A percentile compares a stretch with the other conserved stretches of the same genome.
Evolutionary conservation across 306 rosid species (phyloP).

Genomic region (Rosa rugosa): DNA sequence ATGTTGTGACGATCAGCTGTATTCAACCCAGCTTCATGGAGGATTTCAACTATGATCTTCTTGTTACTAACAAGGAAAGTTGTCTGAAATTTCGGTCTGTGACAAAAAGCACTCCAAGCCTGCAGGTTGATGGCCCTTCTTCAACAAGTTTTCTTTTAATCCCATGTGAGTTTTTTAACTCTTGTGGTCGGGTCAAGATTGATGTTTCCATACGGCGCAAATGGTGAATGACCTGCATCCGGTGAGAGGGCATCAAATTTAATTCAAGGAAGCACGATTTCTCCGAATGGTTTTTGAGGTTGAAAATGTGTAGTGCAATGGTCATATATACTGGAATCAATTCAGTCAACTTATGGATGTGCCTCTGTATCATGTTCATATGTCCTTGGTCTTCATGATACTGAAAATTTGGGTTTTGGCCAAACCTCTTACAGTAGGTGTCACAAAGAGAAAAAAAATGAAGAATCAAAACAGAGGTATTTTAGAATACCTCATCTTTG

Average conservation of each 20-base stretch:
- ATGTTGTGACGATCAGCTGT: constrained; percentile 40
- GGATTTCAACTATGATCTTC: constrained; percentile 40
- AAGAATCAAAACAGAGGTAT: background rate
- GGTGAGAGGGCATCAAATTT: background rate
- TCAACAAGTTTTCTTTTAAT: constrained; percentile 41
- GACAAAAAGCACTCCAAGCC: constrained; percentile 35
- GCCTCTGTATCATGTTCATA: background rate
- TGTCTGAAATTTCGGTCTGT: constrained; percentile 39
- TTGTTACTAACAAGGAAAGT: constrained; percentile 30
- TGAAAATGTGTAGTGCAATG: background rate
- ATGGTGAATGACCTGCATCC: background rate
- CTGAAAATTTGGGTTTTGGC: background rate
- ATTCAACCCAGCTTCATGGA: constrained; percentile 40
- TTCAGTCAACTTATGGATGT: background rate
- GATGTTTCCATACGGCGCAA: constrained; percentile 36
- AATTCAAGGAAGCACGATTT: background rate
- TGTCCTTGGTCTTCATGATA: background rate
- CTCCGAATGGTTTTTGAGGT: background rate
- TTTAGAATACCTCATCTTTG: background rate
- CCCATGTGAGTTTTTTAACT: constrained; percentile 33
- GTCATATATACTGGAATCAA: background rate
- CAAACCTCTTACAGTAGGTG: background rate
- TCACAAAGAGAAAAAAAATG: too few relatives aligned
- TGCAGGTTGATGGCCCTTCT: constrained; percentile 16
- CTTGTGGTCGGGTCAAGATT: constrained; percentile 35